Conservation (phyloP, 2,329 filamentous ascomycete species). For the Scytalidium sp. region DNA sequence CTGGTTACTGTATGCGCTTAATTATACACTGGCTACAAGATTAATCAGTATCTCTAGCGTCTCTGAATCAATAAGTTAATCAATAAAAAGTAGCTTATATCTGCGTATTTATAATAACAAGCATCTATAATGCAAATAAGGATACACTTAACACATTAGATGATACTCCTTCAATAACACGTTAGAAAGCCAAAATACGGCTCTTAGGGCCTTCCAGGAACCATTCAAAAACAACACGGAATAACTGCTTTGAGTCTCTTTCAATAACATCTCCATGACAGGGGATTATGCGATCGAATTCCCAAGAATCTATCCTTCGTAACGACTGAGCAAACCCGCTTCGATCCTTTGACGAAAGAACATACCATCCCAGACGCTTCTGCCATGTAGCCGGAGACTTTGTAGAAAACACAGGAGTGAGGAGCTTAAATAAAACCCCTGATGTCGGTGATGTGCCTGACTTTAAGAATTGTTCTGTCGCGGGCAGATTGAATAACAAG, state of each 20-base stretch:
- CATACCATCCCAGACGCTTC: constrained; percentile 77
- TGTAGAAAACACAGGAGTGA: constrained; percentile 57
- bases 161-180: background rate
- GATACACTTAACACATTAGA: background rate
- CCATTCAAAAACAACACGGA: constrained; percentile 76
- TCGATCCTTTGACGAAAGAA: constrained; percentile 53
- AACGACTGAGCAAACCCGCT: constrained; percentile 66
- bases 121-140: background rate
- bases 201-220: constrained; percentile 50
- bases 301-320: constrained; percentile 68
- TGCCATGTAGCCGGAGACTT: constrained; percentile 63
- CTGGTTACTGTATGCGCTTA: too few species aligned
- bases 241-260: constrained; percentile 65
- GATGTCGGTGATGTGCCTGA: constrained; percentile 43
- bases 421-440: constrained; percentile 18
- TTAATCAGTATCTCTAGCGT: too few species aligned
- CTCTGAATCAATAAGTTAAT: too few species aligned
- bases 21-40: too few species aligned
- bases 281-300: constrained; percentile 78
- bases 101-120: background rate
- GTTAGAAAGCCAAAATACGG: background rate
- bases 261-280: constrained; percentile 91
- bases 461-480: constrained; percentile 73
- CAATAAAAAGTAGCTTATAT: too few species aligned
- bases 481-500: constrained; percentile 82